Percentiles rank a stretch among this genome's conserved stretches.
Conservation (phyloP, 2,329 filamentous ascomycete genomes). For the Trichocomaceae sp. region DNA sequence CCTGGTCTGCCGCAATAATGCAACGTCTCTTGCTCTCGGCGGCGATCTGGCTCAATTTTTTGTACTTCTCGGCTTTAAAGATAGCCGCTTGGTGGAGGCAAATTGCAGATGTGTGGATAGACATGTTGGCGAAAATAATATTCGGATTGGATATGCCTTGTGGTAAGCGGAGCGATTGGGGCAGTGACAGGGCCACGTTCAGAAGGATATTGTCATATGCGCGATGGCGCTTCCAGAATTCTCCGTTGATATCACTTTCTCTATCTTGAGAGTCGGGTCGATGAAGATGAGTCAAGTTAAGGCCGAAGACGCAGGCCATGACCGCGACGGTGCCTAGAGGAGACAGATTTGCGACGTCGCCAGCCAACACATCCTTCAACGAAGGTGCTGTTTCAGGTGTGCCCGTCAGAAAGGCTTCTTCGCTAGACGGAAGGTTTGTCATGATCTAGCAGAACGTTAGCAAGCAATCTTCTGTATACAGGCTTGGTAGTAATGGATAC, state of each 20-base stretch:
- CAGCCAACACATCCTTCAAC: conserved; percentile 49
- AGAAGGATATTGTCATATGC: conserved; percentile 83
- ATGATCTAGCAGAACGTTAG: conserved; percentile 51
- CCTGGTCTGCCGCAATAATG: conserved; percentile 87
- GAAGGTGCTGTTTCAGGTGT: conserved; percentile 59
- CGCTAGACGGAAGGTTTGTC: conserved; percentile 75
- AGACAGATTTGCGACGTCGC: conserved; percentile 65
- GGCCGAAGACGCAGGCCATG: conserved; percentile 83
- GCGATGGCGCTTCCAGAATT: conserved; percentile 92
- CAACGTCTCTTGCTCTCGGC: conserved; percentile 89
- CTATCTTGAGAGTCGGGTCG: conserved; percentile 73
- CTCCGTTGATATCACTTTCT: conserved; percentile 81
- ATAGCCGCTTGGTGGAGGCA: conserved; percentile 98
- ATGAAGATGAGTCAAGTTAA: conserved; percentile 85
- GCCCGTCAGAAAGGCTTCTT: conserved; percentile 78
- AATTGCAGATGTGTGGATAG: conserved; percentile 91
- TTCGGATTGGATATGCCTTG: conserved; percentile 70
- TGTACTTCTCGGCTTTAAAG: conserved; percentile 90
- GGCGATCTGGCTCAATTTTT: conserved; percentile 66
- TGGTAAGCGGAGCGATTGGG: conserved; percentile 71
- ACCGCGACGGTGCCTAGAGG: conserved; percentile 73
- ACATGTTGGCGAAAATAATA: conserved; percentile 91
- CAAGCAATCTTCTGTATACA: not conserved
- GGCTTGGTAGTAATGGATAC: conserved; percentile 16
- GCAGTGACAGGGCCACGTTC: conserved; percentile 78